A percentile compares a stretch with the other conserved stretches of the same genome.
phyloP scores from a whole-genome alignment of 2,329 filamentous ascomycete species.

The Blastomyces emzantsi region DNA sequence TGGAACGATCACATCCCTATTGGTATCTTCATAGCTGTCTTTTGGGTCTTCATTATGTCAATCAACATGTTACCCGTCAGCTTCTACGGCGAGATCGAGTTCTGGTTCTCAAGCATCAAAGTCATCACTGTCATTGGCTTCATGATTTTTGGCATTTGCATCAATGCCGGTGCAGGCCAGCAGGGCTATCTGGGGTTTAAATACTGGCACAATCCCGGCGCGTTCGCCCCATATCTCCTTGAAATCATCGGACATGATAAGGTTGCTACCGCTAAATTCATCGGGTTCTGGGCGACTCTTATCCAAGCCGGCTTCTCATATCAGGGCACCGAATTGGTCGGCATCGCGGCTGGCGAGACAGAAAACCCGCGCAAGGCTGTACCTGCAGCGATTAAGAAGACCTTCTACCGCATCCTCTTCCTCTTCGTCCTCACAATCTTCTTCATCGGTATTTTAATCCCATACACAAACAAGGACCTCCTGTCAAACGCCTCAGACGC shows the following conservation, averaged over 20 bases:
- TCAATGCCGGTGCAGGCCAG: conserved; percentile 61
- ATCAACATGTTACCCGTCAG: conserved; percentile 64
- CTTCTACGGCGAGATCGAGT: conserved; percentile 68
- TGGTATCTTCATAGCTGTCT: conserved; percentile 63
- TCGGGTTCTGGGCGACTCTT: conserved; percentile 50
- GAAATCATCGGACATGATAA: conserved; percentile 41
- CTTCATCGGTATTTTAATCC: conserved; percentile 63
- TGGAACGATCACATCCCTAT: conserved; percentile 57
- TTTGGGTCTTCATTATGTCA: conserved; percentile 60
- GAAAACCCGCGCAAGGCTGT: conserved; percentile 63
- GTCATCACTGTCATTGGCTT: conserved; percentile 66
- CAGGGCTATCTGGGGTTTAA: conserved; percentile 66
- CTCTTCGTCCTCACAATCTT: conserved; percentile 44
- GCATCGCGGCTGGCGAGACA: conserved; percentile 69
- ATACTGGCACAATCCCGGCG: conserved; percentile 60
- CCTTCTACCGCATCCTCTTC: conserved; percentile 64
- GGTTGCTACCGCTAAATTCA: conserved; percentile 49
- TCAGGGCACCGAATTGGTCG: conserved; percentile 62
- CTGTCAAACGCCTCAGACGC: conserved; percentile 24
- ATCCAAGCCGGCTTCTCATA: conserved; percentile 36
- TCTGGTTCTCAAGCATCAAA: conserved; percentile 70
- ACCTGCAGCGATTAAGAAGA: conserved; percentile 62
- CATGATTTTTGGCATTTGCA: conserved; percentile 65
- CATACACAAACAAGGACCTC: conserved; percentile 52
- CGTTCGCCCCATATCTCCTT: conserved; percentile 46